phyloP scores from a whole-genome alignment of 257 asterid genomes.

The Solanum acaule region DNA sequence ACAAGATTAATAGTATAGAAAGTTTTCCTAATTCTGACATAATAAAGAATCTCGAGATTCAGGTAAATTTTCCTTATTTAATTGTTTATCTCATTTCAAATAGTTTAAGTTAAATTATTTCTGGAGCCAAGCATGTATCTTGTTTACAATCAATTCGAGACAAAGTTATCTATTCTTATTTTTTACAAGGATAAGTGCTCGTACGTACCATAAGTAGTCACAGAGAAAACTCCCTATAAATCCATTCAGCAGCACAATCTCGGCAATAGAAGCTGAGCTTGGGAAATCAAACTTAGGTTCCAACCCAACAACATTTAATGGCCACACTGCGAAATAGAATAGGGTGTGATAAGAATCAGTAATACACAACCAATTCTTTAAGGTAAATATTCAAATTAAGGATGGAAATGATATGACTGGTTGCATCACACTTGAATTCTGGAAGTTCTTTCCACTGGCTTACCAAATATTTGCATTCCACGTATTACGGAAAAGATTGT shows the following conservation, averaged over 20 bases:
- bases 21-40: not conserved
- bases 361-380: not conserved
- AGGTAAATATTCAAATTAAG: constrained; percentile 1
- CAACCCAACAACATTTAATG: constrained; percentile 57
- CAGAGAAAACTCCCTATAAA: constrained; percentile 66
- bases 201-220: constrained; percentile 65
- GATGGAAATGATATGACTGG: not conserved
- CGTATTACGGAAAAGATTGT: not conserved
- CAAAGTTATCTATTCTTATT: not conserved
- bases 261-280: constrained; percentile 41
- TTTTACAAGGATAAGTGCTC: not conserved
- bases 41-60: not conserved
- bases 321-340: constrained; percentile 43
- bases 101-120: not conserved
- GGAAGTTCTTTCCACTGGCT: not conserved
- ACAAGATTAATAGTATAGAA: not conserved
- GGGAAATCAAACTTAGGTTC: constrained; percentile 69
- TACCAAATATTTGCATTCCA: not conserved
- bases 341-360: not conserved
- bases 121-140: not conserved
- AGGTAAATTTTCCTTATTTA: not conserved
- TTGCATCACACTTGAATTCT: not conserved
- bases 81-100: not conserved
- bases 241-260: constrained; percentile 58
- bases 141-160: not conserved